These are phyloP conservation scores for Verbascum thapsus DNA, from an alignment of 257 asterid genomes.

Conservation along the genomic window DNA sequence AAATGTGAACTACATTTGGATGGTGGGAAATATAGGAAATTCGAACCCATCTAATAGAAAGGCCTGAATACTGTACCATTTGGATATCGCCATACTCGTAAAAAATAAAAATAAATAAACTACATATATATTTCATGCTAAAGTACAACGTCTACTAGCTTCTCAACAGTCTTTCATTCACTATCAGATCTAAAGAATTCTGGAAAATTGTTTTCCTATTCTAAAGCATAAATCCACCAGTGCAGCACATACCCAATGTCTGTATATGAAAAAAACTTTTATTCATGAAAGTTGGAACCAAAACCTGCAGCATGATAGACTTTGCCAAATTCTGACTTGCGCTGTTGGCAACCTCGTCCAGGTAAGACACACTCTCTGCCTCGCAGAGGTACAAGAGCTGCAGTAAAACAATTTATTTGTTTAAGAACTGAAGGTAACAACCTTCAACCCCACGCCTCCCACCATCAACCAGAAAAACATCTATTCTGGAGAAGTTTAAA, in stretches of 20 bases:
- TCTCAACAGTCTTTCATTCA: neutral
- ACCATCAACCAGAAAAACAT: too few relatives aligned
- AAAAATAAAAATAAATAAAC: too few relatives aligned
- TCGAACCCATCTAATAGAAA: too few relatives aligned
- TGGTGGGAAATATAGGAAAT: too few relatives aligned
- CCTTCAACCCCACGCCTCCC: too few relatives aligned
- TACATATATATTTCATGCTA: constrained; percentile 5
- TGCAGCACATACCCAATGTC: constrained; percentile 2
- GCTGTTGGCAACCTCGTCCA: constrained; percentile 91
- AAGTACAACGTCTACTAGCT: constrained; percentile 3
- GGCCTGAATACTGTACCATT: neutral
- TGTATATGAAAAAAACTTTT: constrained; percentile 21
- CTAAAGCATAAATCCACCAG: constrained; percentile 1
- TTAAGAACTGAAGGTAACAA: too few relatives aligned
- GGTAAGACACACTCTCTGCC: constrained; percentile 85
- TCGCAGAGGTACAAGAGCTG: constrained; percentile 96
- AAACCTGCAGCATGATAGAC: constrained; percentile 80
- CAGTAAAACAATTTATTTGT: constrained; percentile 34
- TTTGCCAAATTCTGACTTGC: constrained; percentile 74
- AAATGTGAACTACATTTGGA: constrained; percentile 4
- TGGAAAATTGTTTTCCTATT: constrained; percentile 15
- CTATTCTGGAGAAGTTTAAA: too few relatives aligned
- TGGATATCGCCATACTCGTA: neutral
- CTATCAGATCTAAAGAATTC: constrained; percentile 14
- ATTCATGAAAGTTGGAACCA: constrained; percentile 27